Evolutionary conservation across 139 green algal genomes (phyloP).

Genomic region (Tetradesmus obliquus): DNA sequence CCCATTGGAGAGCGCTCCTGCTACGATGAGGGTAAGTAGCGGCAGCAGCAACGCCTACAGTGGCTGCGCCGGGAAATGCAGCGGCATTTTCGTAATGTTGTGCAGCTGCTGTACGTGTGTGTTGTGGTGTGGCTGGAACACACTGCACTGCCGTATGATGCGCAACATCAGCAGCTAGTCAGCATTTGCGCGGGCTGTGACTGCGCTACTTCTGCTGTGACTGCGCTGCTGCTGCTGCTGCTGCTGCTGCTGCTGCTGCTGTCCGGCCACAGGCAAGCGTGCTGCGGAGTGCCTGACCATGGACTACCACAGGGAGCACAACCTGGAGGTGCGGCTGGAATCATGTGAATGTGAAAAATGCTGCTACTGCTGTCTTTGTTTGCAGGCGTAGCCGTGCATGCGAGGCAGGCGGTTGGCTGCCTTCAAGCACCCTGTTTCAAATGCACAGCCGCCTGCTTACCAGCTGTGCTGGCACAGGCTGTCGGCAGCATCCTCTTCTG

Average conservation of each 20-base stretch:
- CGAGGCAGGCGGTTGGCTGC: no score
- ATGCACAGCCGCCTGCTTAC: not conserved
- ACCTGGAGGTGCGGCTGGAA: conserved; percentile 66
- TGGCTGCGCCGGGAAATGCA: not conserved
- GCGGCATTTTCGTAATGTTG: not conserved
- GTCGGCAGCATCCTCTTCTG: no score
- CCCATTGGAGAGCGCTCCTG: conserved; percentile 97
- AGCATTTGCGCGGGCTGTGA: not conserved
- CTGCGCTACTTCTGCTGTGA: not conserved
- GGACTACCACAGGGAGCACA: conserved; percentile 96
- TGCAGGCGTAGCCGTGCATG: no score
- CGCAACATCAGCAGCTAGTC: no score
- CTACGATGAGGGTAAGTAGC: conserved; percentile 93
- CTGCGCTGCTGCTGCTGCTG: not conserved
- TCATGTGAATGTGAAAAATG: no score
- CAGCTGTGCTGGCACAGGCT: not conserved
- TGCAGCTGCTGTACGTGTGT: not conserved
- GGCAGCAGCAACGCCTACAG: not conserved
- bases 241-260: not conserved
- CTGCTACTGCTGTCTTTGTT: no score
- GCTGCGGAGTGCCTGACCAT: conserved; percentile 97
- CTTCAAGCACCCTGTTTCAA: not conserved
- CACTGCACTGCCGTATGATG: not conserved
- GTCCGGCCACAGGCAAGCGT: conserved; percentile 85
- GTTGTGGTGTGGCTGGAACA: not conserved